A percentile compares a stretch with the other conserved stretches of the same genome.
phyloP scores from a whole-genome alignment of 805 yeast genomes.

The Ascoidea tarda region DNA sequence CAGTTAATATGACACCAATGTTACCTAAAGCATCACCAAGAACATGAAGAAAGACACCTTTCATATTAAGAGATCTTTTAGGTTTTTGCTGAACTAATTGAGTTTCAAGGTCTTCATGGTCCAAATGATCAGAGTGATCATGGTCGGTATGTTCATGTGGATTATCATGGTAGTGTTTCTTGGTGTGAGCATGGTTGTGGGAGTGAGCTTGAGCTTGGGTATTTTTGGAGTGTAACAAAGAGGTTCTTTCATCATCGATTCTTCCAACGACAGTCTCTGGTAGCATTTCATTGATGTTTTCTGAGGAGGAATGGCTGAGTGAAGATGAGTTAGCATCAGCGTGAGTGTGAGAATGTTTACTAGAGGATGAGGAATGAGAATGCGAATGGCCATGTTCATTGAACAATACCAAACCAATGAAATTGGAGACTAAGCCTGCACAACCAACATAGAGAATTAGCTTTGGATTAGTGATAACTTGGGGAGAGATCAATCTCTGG shows the following conservation, averaged over 20 bases:
- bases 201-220: background rate
- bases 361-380: constrained; percentile 34
- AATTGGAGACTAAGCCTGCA: constrained; percentile 71
- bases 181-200: constrained; percentile 17
- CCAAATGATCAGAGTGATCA: background rate
- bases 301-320: constrained; percentile 6
- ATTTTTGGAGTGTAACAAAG: background rate
- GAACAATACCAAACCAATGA: constrained; percentile 74
- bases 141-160: constrained; percentile 8
- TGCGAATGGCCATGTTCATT: constrained; percentile 69
- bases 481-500: constrained; percentile 77
- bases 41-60: constrained; percentile 92
- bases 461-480: constrained; percentile 66
- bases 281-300: constrained; percentile 5
- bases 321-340: constrained; percentile 9
- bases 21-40: constrained; percentile 94
- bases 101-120: background rate
- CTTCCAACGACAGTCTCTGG: constrained; percentile 1
- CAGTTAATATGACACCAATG: constrained; percentile 82
- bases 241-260: background rate
- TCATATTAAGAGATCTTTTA: constrained; percentile 79
- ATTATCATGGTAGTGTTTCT: constrained; percentile 1
- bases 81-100: constrained; percentile 12
- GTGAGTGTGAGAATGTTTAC: constrained; percentile 23
- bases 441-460: constrained; percentile 71